Conservation (phyloP, 345 rosid species). For the Psidium guajava region DNA sequence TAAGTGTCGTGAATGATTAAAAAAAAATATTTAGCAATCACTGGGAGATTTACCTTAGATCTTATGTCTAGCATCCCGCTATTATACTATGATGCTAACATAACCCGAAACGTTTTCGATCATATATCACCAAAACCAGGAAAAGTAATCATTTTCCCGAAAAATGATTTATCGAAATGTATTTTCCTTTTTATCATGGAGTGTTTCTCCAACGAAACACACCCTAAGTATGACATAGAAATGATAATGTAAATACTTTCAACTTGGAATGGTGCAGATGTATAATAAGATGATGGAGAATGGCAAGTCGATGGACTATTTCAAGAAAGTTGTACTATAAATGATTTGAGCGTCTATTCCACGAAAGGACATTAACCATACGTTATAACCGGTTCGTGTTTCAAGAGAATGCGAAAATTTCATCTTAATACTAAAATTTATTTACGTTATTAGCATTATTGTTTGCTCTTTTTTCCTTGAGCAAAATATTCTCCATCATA, state of each 20-base stretch:
- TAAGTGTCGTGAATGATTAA: too few relatives aligned
- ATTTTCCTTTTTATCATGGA: too few relatives aligned
- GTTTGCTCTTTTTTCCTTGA: neutral
- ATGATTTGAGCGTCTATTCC: neutral
- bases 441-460: neutral
- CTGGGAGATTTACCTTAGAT: too few relatives aligned
- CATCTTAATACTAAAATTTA: neutral
- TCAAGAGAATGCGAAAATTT: too few relatives aligned
- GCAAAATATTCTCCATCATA: neutral
- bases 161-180: too few relatives aligned
- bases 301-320: neutral
- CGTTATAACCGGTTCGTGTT: too few relatives aligned
- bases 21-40: too few relatives aligned
- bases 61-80: too few relatives aligned
- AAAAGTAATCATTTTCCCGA: too few relatives aligned
- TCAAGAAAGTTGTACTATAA: neutral
- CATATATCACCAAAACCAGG: too few relatives aligned
- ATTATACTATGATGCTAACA: neutral
- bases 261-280: neutral
- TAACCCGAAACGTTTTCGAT: too few relatives aligned
- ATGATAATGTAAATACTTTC: neutral
- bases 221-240: neutral
- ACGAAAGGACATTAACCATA: neutral
- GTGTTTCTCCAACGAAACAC: too few relatives aligned
- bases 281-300: neutral